Conservation (phyloP, 1,284 basidiomycete species). For the Pseudozyma sp. region DNA sequence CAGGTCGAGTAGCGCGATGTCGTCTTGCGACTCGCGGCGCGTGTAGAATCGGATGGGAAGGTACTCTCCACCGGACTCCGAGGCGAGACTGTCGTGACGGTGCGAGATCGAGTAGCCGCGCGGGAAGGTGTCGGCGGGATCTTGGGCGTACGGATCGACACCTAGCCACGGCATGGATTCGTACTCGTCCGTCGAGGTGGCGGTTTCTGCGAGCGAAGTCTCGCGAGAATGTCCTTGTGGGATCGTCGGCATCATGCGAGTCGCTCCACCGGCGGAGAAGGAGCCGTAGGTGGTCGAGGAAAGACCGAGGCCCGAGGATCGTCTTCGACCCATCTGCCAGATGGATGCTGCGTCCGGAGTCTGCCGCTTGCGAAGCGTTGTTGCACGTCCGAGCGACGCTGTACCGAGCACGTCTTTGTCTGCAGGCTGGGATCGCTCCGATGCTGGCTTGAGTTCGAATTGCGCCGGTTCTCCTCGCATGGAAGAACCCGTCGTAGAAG, state of each 20-base stretch:
- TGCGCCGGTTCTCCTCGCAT: slow-evolving; percentile 19
- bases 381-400: slow-evolving; percentile 15
- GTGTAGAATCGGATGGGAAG: slow-evolving; percentile 22
- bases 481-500: slow-evolving; percentile 16
- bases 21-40: slow-evolving; percentile 27
- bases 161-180: slow-evolving; percentile 8
- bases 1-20: slow-evolving; percentile 20
- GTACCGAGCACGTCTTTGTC: slow-evolving; percentile 1
- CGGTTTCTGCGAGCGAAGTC: slow-evolving; percentile 12
- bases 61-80: slow-evolving; percentile 20
- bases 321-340: slow-evolving; percentile 34
- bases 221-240: slow-evolving; percentile 37
- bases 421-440: background rate
- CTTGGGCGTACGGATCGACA: slow-evolving; percentile 20
- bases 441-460: slow-evolving; percentile 7
- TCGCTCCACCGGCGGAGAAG: slow-evolving; percentile 7
- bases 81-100: slow-evolving; percentile 16
- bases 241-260: slow-evolving; percentile 35
- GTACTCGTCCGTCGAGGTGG: background rate
- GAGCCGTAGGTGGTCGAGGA: background rate
- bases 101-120: slow-evolving; percentile 7
- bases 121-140: background rate
- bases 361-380: background rate
- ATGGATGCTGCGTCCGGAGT: slow-evolving; percentile 15
- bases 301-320: slow-evolving; percentile 24